Conservation (phyloP, 108 stramenopile genomes). For the Nitzschia inconspicua region DNA sequence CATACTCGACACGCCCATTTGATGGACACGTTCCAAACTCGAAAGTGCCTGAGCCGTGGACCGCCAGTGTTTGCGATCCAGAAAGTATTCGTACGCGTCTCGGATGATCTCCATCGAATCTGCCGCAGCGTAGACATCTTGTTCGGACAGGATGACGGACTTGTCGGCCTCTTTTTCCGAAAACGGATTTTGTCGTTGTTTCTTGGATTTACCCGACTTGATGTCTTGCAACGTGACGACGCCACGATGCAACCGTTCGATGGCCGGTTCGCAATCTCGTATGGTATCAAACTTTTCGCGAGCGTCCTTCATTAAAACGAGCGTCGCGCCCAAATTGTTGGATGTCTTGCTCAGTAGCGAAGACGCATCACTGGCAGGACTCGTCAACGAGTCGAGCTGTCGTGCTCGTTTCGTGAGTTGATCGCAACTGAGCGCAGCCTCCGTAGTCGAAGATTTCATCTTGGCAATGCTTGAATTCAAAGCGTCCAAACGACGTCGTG, state of each 20-base stretch:
- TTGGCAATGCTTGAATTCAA: conserved; percentile 40
- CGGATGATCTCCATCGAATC: conserved; percentile 85
- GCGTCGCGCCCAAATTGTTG: conserved; percentile 61
- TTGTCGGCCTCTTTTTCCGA: conserved; percentile 10
- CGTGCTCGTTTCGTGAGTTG: conserved; percentile 62
- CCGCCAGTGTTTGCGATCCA: conserved; percentile 58
- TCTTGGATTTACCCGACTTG: conserved; percentile 29
- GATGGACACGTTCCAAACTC: conserved; percentile 68
- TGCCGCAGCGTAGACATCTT: conserved; percentile 82
- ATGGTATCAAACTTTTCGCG: conserved; percentile 86
- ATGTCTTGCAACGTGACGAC: conserved; percentile 51
- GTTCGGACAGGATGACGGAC: conserved; percentile 52
- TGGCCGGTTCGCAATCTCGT: conserved; percentile 70
- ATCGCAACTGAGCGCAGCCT: conserved; percentile 56
- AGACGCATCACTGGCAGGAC: conserved; percentile 77
- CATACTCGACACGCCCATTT: conserved; percentile 75
- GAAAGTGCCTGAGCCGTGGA: conserved; percentile 45
- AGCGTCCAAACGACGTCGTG: conserved; percentile 40
- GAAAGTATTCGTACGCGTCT: conserved; percentile 80
- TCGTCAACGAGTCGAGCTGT: conserved; percentile 75
- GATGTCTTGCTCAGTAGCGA: conserved; percentile 51
- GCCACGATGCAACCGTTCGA: conserved; percentile 61
- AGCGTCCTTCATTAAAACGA: conserved; percentile 63
- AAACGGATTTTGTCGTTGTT: conserved; percentile 21
- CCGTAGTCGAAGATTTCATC: conserved; percentile 53